Base-by-base conservation (phyloP, 352 stramenopile species). In the Globisporangium apiculatum region DNA sequence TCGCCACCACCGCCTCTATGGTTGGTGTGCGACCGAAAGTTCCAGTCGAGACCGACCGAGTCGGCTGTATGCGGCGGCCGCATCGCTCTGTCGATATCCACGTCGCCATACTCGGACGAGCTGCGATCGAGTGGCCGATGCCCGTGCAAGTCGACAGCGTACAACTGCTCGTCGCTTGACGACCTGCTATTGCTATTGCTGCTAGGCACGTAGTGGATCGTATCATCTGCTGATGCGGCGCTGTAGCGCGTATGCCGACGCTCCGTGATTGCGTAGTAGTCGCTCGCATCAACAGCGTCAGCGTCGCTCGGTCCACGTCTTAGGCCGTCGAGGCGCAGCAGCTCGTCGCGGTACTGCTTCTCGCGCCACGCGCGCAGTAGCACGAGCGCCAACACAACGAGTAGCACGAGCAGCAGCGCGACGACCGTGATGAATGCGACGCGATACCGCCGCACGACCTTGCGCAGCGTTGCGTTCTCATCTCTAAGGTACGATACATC, bases 361-460 rank as follows among this genome's bases (percentile, higher is more conserved):
- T 63, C 57, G 51, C 57, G 57, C 57, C 57, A 63, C 57, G 42
- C 57, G 18, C 57, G 57, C 43, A 58, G 6, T 4, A 63, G 38
- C n/a, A 58, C 48, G 12, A 63, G 31, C 4, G 35, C 57, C 14
- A 57, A 58, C 15, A 51, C 51, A 35, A 63, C 17, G 37, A 63
- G 17, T 43, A 57, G 57, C 31, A 57, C 15, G 6, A 63, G 41
- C 11, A 63, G 51, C 57, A 63, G 43, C 42, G 35, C n/a, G 17
- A 10, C 18, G 18, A 40, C 36, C 11, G 58, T 42, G 14, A 58
- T 63, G 43, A 63, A 58, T 43, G 51, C 51, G 35, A 57, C 48
- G 14, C 57, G 42, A n/a, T 63, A 63, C 15, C 45, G 51, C 0
- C 45, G 36, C 3, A 63, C 42, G 2, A 36, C 11, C 12, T 52